Conservation (phyloP, 2,329 filamentous ascomycete genomes). For the Colletotrichum shisoi region DNA sequence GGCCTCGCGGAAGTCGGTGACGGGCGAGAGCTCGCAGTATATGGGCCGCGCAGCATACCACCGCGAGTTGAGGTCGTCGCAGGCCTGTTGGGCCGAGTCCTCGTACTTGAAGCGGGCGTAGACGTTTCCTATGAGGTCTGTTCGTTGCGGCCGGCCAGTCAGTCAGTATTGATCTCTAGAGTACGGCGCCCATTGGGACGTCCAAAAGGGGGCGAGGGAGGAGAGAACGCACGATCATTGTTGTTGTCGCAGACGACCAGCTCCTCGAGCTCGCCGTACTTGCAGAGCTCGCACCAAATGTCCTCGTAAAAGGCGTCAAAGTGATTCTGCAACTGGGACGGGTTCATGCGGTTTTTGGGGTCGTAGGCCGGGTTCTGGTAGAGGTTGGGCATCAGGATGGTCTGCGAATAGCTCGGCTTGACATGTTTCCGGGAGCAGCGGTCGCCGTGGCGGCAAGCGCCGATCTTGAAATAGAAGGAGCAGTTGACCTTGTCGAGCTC, state of each 20-base stretch:
- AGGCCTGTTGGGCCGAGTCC: slow-evolving; percentile 90
- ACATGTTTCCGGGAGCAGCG: slow-evolving; percentile 98
- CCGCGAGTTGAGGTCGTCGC: slow-evolving; percentile 89
- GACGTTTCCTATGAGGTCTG: slow-evolving; percentile 96
- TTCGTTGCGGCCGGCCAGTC: slow-evolving; percentile 41
- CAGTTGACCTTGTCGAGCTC: slow-evolving; percentile 99
- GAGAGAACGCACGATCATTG: slow-evolving; percentile 78
- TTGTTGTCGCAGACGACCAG: slow-evolving; percentile 99
- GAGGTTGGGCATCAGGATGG: slow-evolving; percentile 95
- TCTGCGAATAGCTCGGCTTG: slow-evolving; percentile 97
- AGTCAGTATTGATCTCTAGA: neutral
- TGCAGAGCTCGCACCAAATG: slow-evolving; percentile 99
- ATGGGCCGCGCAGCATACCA: slow-evolving; percentile 98
- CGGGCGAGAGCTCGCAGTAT: slow-evolving; percentile 96
- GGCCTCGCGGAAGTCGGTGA: slow-evolving; percentile 97
- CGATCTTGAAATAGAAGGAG: slow-evolving; percentile 98
- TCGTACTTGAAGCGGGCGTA: slow-evolving; percentile 99
- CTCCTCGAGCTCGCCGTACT: slow-evolving; percentile 97
- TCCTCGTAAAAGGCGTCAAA: slow-evolving; percentile 99
- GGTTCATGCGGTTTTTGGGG: slow-evolving; percentile 95
- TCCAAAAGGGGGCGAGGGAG: neutral
- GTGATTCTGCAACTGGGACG: slow-evolving; percentile 96
- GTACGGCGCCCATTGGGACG: slow-evolving; percentile 38
- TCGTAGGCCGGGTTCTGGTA: slow-evolving; percentile 99
- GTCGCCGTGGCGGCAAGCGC: slow-evolving; percentile 97